A percentile compares a stretch with the other conserved stretches of the same genome.
phyloP scores from a whole-genome alignment of 106 monocot genomes.

The Iris macrosiphon region DNA sequence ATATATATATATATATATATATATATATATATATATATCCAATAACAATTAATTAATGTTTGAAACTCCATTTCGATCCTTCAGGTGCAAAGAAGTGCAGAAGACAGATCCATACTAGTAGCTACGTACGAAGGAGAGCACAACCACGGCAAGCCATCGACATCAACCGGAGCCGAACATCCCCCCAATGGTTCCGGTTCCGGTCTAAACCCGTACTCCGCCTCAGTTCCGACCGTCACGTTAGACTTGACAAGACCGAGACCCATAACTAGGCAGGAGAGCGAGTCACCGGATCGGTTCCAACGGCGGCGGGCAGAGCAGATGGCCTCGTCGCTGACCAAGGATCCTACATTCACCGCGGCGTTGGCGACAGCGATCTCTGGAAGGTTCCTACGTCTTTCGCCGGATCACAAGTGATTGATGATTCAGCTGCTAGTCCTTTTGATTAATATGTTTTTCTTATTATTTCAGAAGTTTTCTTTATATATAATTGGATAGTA shows the following conservation, averaged over 20 bases:
- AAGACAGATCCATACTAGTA: conserved; percentile 13
- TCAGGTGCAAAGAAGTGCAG: conserved; percentile 21
- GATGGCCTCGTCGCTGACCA: conserved; percentile 1
- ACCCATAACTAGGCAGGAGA: neutral
- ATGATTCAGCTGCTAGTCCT: no score
- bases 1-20: no score
- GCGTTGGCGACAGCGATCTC: conserved; percentile 1
- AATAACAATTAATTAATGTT: no score
- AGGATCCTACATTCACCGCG: conserved; percentile 2
- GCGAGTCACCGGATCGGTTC: neutral
- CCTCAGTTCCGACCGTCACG: neutral
- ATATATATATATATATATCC: no score
- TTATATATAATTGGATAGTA: no score
- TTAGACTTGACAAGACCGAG: neutral
- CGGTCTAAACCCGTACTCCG: neutral
- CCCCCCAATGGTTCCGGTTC: neutral
- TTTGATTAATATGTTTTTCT: no score
- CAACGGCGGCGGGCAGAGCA: conserved; percentile 1
- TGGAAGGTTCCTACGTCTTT: neutral
- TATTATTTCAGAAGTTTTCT: no score
- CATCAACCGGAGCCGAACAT: neutral
- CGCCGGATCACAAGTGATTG: no score
- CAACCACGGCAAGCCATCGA: conserved; percentile 3
- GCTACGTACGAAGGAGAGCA: conserved; percentile 28
- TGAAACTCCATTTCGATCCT: neutral